Evolutionary conservation across 768 basidiomycete genomes (phyloP).

Genomic region (Xerocomellus amylosporus): DNA sequence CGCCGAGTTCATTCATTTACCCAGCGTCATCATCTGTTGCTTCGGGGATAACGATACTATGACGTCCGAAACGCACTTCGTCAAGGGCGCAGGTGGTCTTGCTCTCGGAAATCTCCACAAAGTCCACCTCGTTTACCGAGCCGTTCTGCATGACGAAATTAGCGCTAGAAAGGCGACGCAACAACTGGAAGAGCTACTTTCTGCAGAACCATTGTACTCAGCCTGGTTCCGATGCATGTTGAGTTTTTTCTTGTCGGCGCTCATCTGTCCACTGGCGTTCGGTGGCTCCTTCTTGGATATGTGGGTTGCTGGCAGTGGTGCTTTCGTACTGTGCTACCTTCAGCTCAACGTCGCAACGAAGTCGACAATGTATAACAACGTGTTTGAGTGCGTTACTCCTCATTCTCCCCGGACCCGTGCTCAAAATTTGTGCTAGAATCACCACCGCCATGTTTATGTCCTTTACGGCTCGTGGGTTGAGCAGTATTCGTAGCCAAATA

Average conservation of each 20-base stretch:
- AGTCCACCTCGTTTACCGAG: conserved; percentile 80
- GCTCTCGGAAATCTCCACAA: conserved; percentile 82
- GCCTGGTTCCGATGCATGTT: conserved; percentile 59
- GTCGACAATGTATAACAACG: conserved; percentile 81
- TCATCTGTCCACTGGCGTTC: conserved; percentile 85
- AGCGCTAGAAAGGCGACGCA: conserved; percentile 74
- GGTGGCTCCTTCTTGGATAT: conserved; percentile 83
- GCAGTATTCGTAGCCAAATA: conserved; percentile 68
- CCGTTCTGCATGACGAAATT: conserved; percentile 89
- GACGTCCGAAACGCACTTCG: conserved; percentile 84
- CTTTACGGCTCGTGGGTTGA: conserved; percentile 76
- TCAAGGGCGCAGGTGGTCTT: conserved; percentile 74
- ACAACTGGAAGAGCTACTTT: conserved; percentile 61
- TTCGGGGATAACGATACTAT: conserved; percentile 91
- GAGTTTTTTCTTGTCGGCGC: conserved; percentile 65
- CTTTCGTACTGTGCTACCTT: conserved; percentile 63
- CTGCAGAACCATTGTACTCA: conserved; percentile 62
- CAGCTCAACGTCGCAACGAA: conserved; percentile 73
- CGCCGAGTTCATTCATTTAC: conserved; percentile 87
- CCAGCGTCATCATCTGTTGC: conserved; percentile 78
- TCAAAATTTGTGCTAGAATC: conserved; percentile 49
- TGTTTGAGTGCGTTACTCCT: conserved; percentile 67
- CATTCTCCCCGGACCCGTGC: not conserved
- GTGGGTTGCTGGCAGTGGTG: conserved; percentile 73
- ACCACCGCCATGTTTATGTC: conserved; percentile 80